Evolutionary conservation across 345 rosid genomes (phyloP).

Genomic region (Barbarea vulgaris): DNA sequence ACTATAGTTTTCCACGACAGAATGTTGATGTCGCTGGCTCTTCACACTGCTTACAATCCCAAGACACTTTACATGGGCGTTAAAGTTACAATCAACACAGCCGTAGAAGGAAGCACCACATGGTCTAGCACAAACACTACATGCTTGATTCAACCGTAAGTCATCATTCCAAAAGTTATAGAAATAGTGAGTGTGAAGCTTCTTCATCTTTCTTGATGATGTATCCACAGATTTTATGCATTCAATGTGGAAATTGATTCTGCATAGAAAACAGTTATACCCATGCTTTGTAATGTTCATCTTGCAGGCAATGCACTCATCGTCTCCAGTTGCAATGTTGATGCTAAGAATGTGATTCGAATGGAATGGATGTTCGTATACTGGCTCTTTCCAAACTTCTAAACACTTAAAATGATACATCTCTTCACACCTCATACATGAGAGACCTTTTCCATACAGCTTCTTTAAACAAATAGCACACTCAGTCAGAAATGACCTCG

Average conservation of each 20-base stretch:
- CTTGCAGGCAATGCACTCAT: background rate
- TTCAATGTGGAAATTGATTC: background rate
- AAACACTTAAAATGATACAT: background rate
- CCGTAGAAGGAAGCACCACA: background rate
- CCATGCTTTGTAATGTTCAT: background rate
- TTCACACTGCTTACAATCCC: background rate
- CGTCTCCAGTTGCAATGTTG: background rate
- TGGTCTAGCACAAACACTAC: background rate
- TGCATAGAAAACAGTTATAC: background rate
- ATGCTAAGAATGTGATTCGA: background rate
- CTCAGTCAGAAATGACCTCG: background rate
- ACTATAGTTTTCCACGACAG: background rate
- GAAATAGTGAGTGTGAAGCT: background rate
- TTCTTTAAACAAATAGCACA: background rate
- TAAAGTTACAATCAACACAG: background rate
- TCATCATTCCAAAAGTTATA: background rate
- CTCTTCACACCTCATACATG: background rate
- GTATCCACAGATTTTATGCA: background rate
- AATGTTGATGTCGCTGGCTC: background rate
- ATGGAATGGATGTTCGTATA: background rate
- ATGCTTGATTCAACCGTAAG: background rate
- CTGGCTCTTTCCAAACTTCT: background rate
- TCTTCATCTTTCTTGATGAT: background rate
- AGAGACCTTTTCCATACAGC: background rate
- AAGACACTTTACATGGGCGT: background rate